Evolutionary conservation across 2,329 filamentous ascomycete genomes (phyloP).

Genomic region (Pseudocercospora macadamiae): DNA sequence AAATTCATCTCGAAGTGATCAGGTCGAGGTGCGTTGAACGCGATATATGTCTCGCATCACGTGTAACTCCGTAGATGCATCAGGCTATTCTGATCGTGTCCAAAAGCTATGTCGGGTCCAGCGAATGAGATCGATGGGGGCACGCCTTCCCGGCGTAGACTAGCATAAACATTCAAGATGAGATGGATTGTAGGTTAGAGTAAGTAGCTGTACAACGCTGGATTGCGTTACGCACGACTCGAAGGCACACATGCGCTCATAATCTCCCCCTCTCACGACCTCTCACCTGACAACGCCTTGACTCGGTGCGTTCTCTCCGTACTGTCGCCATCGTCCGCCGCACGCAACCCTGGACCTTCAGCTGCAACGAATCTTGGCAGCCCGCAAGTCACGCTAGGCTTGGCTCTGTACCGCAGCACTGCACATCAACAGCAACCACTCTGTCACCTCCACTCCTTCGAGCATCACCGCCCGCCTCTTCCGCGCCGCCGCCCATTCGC

Average conservation of each 20-base stretch:
- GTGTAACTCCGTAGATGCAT: not conserved
- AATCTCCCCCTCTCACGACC: not conserved
- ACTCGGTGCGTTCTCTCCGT: too few species aligned
- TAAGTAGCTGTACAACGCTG: not conserved
- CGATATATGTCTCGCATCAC: not conserved
- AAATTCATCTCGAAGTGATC: not conserved
- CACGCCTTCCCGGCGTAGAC: not conserved
- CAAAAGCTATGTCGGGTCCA: not conserved
- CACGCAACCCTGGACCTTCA: not conserved
- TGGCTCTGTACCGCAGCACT: not conserved
- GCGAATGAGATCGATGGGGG: not conserved
- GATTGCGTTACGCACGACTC: not conserved
- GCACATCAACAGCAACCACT: conserved; percentile 6
- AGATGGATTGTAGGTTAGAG: too few species aligned
- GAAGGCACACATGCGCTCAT: not conserved
- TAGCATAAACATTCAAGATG: not conserved
- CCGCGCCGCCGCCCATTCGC: not conserved
- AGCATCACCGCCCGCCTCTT: conserved; percentile 2
- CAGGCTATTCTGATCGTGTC: not conserved
- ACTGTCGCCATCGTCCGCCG: not conserved
- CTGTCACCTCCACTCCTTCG: not conserved
- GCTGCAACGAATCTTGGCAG: not conserved
- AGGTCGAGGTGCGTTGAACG: not conserved
- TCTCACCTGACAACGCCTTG: not conserved
- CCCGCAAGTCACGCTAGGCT: not conserved